Percentiles rank a stretch among this genome's conserved stretches.
phyloP scores from a whole-genome alignment of 768 basidiomycete species.

The Xerocomus potaroensis region DNA sequence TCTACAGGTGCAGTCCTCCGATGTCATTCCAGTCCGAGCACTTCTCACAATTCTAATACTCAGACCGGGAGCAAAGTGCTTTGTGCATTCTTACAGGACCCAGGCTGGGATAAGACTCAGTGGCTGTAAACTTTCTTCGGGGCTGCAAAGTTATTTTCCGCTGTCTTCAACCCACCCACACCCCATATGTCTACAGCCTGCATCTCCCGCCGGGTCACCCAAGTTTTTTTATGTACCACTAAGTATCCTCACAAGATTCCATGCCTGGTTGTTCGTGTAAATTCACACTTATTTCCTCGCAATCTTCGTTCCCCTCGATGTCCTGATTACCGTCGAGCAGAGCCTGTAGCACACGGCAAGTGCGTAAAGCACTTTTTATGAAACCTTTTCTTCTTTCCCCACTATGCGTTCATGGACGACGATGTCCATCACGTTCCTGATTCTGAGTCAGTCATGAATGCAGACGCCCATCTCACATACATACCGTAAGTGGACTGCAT shows the following conservation, averaged over 20 bases:
- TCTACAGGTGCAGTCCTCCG: constrained; percentile 63
- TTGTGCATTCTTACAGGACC: constrained; percentile 92
- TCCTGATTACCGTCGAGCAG: neutral
- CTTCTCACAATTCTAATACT: constrained; percentile 3
- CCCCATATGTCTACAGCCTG: neutral
- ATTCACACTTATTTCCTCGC: constrained; percentile 17
- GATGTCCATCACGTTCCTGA: constrained; percentile 70
- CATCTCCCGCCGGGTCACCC: constrained; percentile 1
- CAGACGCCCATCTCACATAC: constrained; percentile 7
- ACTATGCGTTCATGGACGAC: constrained; percentile 55
- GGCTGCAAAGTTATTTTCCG: neutral
- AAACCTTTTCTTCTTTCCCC: constrained; percentile 2
- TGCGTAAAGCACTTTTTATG: constrained; percentile 14
- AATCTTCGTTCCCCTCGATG: constrained; percentile 4
- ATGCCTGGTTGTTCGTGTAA: constrained; percentile 19
- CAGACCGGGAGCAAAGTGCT: constrained; percentile 97
- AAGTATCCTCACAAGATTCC: constrained; percentile 12
- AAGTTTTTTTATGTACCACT: constrained; percentile 17
- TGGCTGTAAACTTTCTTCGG: constrained; percentile 50
- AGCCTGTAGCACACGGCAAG: constrained; percentile 8
- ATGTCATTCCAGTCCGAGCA: neutral
- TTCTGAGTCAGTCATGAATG: constrained; percentile 1
- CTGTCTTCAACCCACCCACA: neutral
- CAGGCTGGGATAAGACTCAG: constrained; percentile 81
- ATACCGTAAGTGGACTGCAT: constrained; percentile 70